These are phyloP conservation scores for Smittium mucronatum DNA, from an alignment of 371 early-diverging fungal genomes.

Conservation along the genomic window DNA sequence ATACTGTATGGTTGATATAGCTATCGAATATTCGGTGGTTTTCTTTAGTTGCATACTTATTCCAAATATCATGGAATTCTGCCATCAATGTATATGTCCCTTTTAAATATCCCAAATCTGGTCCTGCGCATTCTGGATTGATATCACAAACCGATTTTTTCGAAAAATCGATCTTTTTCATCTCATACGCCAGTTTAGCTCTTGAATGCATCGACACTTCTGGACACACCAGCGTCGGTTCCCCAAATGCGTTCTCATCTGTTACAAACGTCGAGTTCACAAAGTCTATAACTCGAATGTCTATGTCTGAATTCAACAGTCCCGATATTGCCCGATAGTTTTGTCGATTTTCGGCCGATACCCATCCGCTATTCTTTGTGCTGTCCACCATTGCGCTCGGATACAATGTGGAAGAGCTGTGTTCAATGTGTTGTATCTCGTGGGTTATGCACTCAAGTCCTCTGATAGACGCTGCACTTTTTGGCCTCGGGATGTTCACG, in stretches of 20 bases:
- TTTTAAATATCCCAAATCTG: constrained; percentile 32
- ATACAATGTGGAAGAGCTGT: too few relatives aligned
- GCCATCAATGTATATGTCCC: constrained; percentile 30
- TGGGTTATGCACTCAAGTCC: neutral
- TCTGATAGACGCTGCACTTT: constrained; percentile 5
- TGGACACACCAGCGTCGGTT: constrained; percentile 28
- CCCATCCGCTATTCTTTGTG: too few relatives aligned
- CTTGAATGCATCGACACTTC: constrained; percentile 16
- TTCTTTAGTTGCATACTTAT: constrained; percentile 25
- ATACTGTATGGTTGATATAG: too few relatives aligned
- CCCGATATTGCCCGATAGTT: too few relatives aligned
- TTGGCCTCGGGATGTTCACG: too few relatives aligned
- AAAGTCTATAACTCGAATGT: constrained; percentile 87
- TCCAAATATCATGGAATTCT: constrained; percentile 34
- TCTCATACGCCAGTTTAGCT: neutral
- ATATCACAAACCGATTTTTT: constrained; percentile 19
- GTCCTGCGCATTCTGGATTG: constrained; percentile 26
- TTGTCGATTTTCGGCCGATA: too few relatives aligned
- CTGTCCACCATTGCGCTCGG: too few relatives aligned
- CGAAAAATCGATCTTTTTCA: constrained; percentile 1
- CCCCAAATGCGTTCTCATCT: constrained; percentile 24
- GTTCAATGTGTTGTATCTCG: too few relatives aligned
- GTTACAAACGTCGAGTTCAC: constrained; percentile 56
- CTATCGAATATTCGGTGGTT: constrained; percentile 2
- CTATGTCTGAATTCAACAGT: constrained; percentile 34